These are phyloP conservation scores for Oldenlandia corymbosa DNA, from an alignment of 257 asterid genomes.

Conservation along the genomic window DNA sequence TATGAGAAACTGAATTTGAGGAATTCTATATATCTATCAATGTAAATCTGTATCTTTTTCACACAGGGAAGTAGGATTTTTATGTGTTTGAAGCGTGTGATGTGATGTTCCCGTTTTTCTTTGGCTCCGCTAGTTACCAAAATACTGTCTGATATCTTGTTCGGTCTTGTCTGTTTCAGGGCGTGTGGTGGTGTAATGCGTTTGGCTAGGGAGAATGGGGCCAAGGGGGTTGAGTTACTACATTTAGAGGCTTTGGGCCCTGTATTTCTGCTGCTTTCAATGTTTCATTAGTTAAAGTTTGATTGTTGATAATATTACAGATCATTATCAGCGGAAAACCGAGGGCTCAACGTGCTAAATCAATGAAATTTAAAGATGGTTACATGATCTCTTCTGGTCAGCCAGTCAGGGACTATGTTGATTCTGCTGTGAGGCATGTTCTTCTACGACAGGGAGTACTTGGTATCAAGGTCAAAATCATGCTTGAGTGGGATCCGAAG, in stretches of 20 bases:
- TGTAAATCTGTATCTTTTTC: no score
- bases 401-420: constrained; percentile 56
- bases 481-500: constrained; percentile 62
- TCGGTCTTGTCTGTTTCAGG: no score
- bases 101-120: no score
- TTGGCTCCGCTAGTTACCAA: no score
- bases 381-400: constrained; percentile 61
- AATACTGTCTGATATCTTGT: no score
- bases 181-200: constrained; percentile 53
- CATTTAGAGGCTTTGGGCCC: neutral
- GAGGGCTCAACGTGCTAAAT: constrained; percentile 54
- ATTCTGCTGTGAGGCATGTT: constrained; percentile 55
- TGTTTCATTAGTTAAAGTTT: no score
- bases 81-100: no score
- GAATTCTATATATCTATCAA: no score
- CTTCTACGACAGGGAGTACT: constrained; percentile 57
- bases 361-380: constrained; percentile 60
- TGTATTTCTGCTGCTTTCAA: constrained; percentile 7
- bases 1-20: no score
- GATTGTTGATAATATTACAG: no score
- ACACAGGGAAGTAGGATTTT: no score
- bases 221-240: constrained; percentile 64
- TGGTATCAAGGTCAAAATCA: constrained; percentile 61
- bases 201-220: constrained; percentile 56
- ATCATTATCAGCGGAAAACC: constrained; percentile 60